These are phyloP conservation scores for Coemansia sp. DNA, from an alignment of 371 early-diverging fungal genomes.

Conservation along the genomic window DNA sequence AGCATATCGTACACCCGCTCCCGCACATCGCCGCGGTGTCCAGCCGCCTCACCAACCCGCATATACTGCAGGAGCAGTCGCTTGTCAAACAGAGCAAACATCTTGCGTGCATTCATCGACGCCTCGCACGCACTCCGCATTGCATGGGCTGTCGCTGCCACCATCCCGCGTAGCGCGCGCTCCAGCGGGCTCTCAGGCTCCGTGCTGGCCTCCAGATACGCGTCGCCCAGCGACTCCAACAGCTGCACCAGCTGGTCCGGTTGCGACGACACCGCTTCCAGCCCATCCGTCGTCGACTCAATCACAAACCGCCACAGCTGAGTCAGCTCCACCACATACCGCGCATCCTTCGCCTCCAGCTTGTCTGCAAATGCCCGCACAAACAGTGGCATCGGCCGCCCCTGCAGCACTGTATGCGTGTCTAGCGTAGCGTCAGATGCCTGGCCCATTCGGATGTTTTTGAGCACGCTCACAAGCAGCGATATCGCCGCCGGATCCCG, in stretches of 20 bases:
- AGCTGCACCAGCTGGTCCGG: constrained; percentile 32
- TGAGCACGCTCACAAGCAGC: constrained; percentile 20
- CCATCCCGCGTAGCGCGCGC: constrained; percentile 7
- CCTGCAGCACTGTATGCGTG: constrained; percentile 22
- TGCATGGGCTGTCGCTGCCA: constrained; percentile 9
- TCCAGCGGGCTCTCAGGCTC: constrained; percentile 1
- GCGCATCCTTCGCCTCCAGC: not conserved
- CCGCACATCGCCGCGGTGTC: not conserved
- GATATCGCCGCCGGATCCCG: constrained; percentile 22
- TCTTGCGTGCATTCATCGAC: constrained; percentile 30
- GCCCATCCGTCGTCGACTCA: constrained; percentile 22
- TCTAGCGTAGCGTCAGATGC: constrained; percentile 12
- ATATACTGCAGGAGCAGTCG: constrained; percentile 15
- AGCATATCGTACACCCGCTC: constrained; percentile 29
- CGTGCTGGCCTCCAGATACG: constrained; percentile 4
- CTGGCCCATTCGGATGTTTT: constrained; percentile 10
- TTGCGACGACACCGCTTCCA: constrained; percentile 23
- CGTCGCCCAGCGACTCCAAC: not conserved
- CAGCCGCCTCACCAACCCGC: constrained; percentile 4
- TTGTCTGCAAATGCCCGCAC: constrained; percentile 18
- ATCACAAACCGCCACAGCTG: constrained; percentile 28
- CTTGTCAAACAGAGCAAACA: constrained; percentile 28
- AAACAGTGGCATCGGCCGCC: constrained; percentile 31
- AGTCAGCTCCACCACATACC: constrained; percentile 12
- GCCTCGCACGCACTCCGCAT: constrained; percentile 38